Base-by-base conservation (phyloP, 2,329 filamentous ascomycete genomes). In the Colletotrichum horii region DNA sequence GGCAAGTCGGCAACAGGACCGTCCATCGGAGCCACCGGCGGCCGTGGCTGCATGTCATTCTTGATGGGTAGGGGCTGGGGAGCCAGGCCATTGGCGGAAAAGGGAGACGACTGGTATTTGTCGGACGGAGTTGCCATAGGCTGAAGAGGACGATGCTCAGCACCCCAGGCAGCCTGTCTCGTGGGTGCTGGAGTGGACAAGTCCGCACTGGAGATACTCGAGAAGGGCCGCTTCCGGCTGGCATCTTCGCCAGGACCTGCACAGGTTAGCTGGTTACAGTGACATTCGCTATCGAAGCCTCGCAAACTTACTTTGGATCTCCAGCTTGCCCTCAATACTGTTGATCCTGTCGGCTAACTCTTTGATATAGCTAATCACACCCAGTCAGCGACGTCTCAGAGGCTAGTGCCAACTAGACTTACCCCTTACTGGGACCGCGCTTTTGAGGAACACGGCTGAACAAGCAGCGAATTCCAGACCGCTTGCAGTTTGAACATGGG, bases 391-490 rank as follows among this genome's bases (percentile, higher is more conserved):
- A 32, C n/a, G 11, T n/a, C 11, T 61, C n/a, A 36, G 22, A 24
- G 32, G 24, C 14, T 22, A 14, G 11, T 43, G 6, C n/a, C n/a
- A 16, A 24, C 22, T 32, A 28, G 77, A 43, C 86, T 80, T 89
- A 95, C 89, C 96, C 96, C 90, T 98, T 98, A 82, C 94, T 97
- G 4, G 96, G 95, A 3, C 96, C 95, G 76, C 95, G 90, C 84
- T 97, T 98, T 89, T 97, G 95, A 1, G 95, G 95, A 70, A 97
- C 93, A 66, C 96, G 91, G 83, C 94, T 97, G 82, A 98, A 98
- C 24, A 96, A 90, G 84, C 96, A 98, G 26, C 88, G 87, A n/a
- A 93, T 91, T n/a, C 91, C 91, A 9, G 94, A 93, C 69, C 95
- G 91, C 70, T 93, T 92, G 83, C 96, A 98, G 80, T 95, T 96